Percentiles rank a stretch among this genome's conserved stretches.
These are phyloP conservation scores for Dictyostelium purpureum DNA, from an alignment of 78 protist species.

Conservation along the genomic window DNA sequence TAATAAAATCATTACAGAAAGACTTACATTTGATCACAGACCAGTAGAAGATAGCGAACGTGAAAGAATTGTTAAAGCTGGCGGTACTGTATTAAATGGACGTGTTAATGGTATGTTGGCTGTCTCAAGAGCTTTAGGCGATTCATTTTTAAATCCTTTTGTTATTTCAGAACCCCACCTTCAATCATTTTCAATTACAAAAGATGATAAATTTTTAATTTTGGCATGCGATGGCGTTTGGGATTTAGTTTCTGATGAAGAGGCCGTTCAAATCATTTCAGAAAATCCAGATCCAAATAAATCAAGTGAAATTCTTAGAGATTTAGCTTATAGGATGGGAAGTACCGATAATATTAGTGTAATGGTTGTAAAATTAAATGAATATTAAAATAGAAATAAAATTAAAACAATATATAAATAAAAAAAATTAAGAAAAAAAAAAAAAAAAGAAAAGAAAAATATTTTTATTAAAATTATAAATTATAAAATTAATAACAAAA, in stretches of 20 bases:
- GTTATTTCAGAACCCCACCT: slow-evolving; percentile 57
- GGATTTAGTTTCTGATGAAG: slow-evolving; percentile 83
- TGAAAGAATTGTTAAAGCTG: slow-evolving; percentile 24
- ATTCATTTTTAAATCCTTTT: slow-evolving; percentile 59
- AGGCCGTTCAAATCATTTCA: slow-evolving; percentile 71
- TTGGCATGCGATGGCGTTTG: slow-evolving; percentile 81
- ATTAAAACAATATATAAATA: neutral
- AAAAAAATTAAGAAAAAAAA: neutral
- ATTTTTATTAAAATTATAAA: neutral
- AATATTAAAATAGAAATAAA: neutral
- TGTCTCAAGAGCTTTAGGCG: slow-evolving; percentile 70
- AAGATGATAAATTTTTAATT: slow-evolving; percentile 54
- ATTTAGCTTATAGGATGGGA: slow-evolving; percentile 80
- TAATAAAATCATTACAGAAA: neutral
- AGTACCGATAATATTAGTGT: slow-evolving; percentile 88
- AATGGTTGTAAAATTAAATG: slow-evolving; percentile 40
- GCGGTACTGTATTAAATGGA: slow-evolving; percentile 74
- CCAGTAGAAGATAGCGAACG: slow-evolving; percentile 67
- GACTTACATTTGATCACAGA: slow-evolving; percentile 67
- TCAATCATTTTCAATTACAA: neutral
- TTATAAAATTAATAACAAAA: neutral
- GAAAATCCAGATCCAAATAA: slow-evolving; percentile 76
- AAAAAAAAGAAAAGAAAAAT: neutral
- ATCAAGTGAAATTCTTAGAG: slow-evolving; percentile 82
- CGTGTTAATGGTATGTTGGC: slow-evolving; percentile 79